These are phyloP conservation scores for Phialemonium atrogriseum DNA, from an alignment of 2,329 filamentous ascomycete genomes.

Conservation along the genomic window DNA sequence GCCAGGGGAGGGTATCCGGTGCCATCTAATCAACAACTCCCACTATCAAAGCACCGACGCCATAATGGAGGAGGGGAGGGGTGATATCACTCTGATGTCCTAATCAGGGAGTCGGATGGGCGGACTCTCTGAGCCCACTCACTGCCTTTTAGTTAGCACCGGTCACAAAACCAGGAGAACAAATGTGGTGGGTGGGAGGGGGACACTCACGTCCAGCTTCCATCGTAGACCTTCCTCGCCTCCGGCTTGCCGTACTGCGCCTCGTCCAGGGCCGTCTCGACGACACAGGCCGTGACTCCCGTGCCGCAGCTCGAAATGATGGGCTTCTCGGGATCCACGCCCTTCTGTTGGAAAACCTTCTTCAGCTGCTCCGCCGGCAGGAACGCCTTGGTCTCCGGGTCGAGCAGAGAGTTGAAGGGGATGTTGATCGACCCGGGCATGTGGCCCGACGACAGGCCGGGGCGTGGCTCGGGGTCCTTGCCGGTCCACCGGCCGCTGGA, in stretches of 20 bases:
- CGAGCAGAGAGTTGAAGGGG: conserved; percentile 70
- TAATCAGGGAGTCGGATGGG: conserved; percentile 53
- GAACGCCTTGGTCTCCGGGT: conserved; percentile 74
- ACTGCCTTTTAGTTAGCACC: conserved; percentile 28
- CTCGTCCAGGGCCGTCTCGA: conserved; percentile 78
- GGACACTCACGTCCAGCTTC: conserved; percentile 85
- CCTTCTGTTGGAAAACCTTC: conserved; percentile 70
- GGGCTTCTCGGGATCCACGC: conserved; percentile 69
- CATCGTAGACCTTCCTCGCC: conserved; percentile 77
- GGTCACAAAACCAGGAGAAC: background rate
- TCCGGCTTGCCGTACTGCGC: conserved; percentile 63
- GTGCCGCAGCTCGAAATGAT: conserved; percentile 88
- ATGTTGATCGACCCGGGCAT: conserved; percentile 82
- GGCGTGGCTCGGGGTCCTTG: conserved; percentile 74
- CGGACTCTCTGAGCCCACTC: conserved; percentile 61
- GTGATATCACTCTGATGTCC: conserved; percentile 34
- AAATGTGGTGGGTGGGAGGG: no score
- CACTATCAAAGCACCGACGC: no score
- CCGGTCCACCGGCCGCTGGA: conserved; percentile 74
- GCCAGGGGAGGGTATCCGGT: no score
- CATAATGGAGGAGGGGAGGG: no score
- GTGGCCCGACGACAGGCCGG: conserved; percentile 81
- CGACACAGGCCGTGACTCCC: conserved; percentile 84
- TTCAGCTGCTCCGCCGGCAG: conserved; percentile 63
- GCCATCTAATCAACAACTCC: no score